Base-by-base conservation (phyloP, 768 basidiomycete genomes). In the Lactifluus rugatus region DNA sequence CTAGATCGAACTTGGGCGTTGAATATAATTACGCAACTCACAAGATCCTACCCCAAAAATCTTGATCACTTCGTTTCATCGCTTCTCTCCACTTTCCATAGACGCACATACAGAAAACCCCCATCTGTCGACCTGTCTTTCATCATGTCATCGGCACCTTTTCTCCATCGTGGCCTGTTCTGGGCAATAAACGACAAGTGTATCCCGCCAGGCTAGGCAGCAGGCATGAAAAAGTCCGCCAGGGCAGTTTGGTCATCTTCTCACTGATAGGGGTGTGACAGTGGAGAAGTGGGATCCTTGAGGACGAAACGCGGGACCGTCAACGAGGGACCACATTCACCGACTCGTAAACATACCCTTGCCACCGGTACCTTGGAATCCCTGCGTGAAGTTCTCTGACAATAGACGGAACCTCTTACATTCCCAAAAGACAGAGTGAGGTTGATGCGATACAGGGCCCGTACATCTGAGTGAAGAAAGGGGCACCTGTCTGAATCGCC, bases 111-210 rank as follows among this genome's bases (percentile, higher is more conserved):
- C 11, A n/a, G 23, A 4, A 23, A 7, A 51, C 23, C 1, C 28
- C 21, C 34, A 25, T 31, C 28, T 23, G 36, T 51, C 51, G 36
- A 41, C 14, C 48, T 39, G 2, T 10, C 9, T 2, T 41, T 50
- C 16, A 61, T 45, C 56, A 50, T 60, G 58, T 60, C 52, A 55
- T 56, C 51, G 21, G 34, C 32, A 45, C 48, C 59, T 51, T 52
- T 57, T 56, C 21, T 50, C 26, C 37, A 17, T 17, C 21, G 21
- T 25, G 54, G 59, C 37, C 47, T 25, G 36, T 41, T 13, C 46
- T 52, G 53, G 42, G 42, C 28, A 23, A 46, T 39, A 10, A 21
- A 28, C 13, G 53, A 49, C 42, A 26, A 56, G 19, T 9, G 50
- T 17, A 32, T 17, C 46, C 50, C 36, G 50, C n/a, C 44, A 49